Evolutionary conservation across 2,329 filamentous ascomycete species (phyloP), one percentile per base, ranked within the genome.

Genomic region (Scedosporium aurantiacum): DNA sequence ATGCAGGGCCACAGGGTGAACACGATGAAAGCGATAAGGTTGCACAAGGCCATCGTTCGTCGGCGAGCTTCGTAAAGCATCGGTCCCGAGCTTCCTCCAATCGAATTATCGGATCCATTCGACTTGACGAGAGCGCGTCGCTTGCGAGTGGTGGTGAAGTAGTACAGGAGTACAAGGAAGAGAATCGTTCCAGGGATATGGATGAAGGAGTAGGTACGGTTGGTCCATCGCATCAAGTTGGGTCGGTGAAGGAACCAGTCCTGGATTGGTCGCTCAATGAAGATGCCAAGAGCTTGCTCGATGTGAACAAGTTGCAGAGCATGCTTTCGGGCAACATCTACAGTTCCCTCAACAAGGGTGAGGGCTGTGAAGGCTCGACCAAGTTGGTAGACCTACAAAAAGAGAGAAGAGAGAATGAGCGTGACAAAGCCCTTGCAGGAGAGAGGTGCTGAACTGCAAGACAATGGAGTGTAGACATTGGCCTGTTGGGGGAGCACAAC

Each of bases 141-240:
- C 69, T 82, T 82, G 59, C 79, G 79, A 6, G 83, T 85, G 25
- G 84, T 88, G 56, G 86, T 89, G 69, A 87, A 81, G 74, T 87
- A 88, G 74, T 84, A 90, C 4, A 90, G 78, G 68, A 83, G 80
- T 43, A 80, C 74, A 16, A 78, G 71, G 68, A 89, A 91, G 54
- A 86, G 78, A 65, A 90, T 90, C 5, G 87, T 90, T 14, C 86
- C 87, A 0, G 87, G 88, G 62, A 90, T 90, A 71, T 90, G 88
- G 67, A 91, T 89, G 72, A 89, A 90, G 5, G 86, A 89, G 73
- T 90, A 90, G 28, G 82, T 79, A 68, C 86, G 81, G 72, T 90
- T 90, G 66, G 85, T 88, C 82, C 82, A 89, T 65, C 78, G 81
- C 76, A 91, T 81, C 50, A 87, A 67, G 28, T 75, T 69, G 1